These are phyloP conservation scores for Tuber brumale DNA, from an alignment of 495 filamentous ascomycete species.

Conservation along the genomic window DNA sequence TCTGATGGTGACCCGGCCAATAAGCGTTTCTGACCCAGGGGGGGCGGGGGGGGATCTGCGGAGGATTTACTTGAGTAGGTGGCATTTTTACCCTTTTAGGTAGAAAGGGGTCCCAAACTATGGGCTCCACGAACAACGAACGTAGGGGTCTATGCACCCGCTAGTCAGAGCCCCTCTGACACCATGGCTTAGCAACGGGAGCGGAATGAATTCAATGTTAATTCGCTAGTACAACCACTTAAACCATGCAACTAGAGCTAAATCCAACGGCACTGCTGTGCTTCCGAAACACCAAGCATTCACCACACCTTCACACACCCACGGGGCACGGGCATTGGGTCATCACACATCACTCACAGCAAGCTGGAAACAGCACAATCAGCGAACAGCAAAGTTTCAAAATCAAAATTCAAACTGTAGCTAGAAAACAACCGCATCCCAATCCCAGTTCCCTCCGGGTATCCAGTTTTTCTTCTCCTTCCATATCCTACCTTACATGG, in stretches of 20 bases:
- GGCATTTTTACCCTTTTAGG: no score
- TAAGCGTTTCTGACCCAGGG: no score
- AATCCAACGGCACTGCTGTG: not conserved
- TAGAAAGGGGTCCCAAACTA: no score
- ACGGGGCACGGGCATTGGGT: not conserved
- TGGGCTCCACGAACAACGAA: no score
- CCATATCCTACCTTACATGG: not conserved
- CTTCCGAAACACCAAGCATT: not conserved
- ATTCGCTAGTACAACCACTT: not conserved
- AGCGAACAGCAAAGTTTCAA: not conserved
- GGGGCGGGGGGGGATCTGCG: no score
- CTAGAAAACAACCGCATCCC: not conserved
- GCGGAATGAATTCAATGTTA: not conserved
- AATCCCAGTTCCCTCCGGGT: not conserved
- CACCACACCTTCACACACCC: not conserved
- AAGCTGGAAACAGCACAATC: not conserved
- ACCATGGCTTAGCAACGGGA: not conserved
- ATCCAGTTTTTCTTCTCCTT: not conserved
- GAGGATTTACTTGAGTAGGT: no score
- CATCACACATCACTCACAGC: not conserved
- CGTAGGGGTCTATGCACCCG: not conserved
- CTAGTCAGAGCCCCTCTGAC: not conserved
- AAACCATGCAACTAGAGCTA: not conserved
- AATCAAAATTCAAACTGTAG: not conserved
- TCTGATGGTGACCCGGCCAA: no score